Base-by-base conservation (phyloP, 257 asterid species). In the Voacanga thouarsii region DNA sequence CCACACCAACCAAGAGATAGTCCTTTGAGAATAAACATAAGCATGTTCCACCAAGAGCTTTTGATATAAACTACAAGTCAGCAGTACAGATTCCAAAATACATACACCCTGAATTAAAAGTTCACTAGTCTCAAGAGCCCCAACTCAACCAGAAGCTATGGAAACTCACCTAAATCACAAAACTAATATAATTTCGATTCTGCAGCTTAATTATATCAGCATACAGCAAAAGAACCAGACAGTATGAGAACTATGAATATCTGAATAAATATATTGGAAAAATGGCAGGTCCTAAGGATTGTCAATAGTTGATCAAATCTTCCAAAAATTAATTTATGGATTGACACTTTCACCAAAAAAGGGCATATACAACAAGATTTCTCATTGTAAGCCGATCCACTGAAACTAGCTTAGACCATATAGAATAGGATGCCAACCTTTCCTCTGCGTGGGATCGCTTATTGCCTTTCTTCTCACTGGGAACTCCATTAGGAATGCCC, bases 391-490 rank as follows among this genome's bases (percentile, higher is more conserved):
- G 37, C 12, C 21, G 67, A 33, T 41, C 24, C 11, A 26, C 75
- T 19, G 1, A 53, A 53, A 15, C 50, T 19, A 15, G 43, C 64
- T 45, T 50, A 8, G 50, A 39, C 43, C 39, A 37, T 33, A 37
- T 45, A 55, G 75, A 55, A 57, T 45, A 68, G 64, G 60, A 70
- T 53, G 68, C 85, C 65, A 77, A 95, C 99, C 99, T 95, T 86
- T 95, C 97, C 78, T 93, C 98, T 67, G 84, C 61, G 79, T 82
- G 94, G 79, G 91, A 14, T 67, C 99, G 85, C 83, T 95, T 95
- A 83, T 87, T 89, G 75, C 97, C 97, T 71, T 95, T 91, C 86
- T 90, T 93, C 82, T 88, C 97, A 82, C 83, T 89, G 84, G 91
- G 86, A 82, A 79, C 90, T 33, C 97, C 97, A 87, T 90, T 93